A percentile compares a stretch with the other conserved stretches of the same genome.
Conservation (phyloP, 345 rosid genomes). For the Euclidium syriacum region DNA sequence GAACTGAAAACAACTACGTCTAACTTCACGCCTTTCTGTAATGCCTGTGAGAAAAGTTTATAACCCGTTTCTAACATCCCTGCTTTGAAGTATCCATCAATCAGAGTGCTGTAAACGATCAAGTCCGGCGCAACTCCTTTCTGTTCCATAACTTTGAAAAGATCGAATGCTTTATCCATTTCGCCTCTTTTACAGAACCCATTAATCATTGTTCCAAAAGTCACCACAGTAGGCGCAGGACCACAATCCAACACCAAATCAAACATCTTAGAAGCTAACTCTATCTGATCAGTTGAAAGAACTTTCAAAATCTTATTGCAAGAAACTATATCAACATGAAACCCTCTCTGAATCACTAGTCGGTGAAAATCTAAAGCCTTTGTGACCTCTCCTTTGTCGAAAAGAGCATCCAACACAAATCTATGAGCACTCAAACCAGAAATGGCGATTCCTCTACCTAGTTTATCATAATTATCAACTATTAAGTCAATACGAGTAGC, state of each 20-base stretch:
- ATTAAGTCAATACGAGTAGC: constrained; percentile 23
- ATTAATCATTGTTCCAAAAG: constrained; percentile 42
- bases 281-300: constrained; percentile 30
- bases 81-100: constrained; percentile 45
- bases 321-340: constrained; percentile 32
- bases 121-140: constrained; percentile 38
- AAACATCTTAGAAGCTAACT: constrained; percentile 31
- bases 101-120: constrained; percentile 37
- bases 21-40: constrained; percentile 33
- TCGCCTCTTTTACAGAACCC: constrained; percentile 40
- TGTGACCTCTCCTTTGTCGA: constrained; percentile 32
- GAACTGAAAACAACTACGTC: constrained; percentile 44
- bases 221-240: constrained; percentile 43
- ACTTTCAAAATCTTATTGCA: constrained; percentile 43
- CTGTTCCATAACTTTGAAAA: constrained; percentile 30
- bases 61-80: constrained; percentile 43
- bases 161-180: constrained; percentile 37
- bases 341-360: constrained; percentile 25
- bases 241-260: constrained; percentile 34
- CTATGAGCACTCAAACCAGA: constrained; percentile 23
- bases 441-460: constrained; percentile 21
- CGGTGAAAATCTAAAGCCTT: constrained; percentile 37
- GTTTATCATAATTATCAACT: constrained; percentile 25
- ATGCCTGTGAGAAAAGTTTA: constrained; percentile 32
- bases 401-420: constrained; percentile 36